Conservation (phyloP, 225 moss, liverwort and hornwort genomes). For the Marchantia paleacea region DNA sequence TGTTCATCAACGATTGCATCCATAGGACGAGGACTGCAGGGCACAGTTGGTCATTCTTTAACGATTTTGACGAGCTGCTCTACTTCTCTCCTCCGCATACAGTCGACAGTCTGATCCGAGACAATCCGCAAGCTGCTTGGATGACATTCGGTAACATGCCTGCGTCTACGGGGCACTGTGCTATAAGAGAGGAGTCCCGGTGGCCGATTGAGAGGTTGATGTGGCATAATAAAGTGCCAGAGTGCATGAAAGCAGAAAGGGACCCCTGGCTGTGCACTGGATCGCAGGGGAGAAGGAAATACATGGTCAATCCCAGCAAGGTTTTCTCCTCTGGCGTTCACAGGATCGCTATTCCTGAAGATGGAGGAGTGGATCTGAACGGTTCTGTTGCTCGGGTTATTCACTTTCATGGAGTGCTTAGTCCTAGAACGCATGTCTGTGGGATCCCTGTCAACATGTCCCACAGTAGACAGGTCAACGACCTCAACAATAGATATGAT, state of each 20-base stretch:
- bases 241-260: slow-evolving; percentile 17
- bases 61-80: slow-evolving; percentile 59
- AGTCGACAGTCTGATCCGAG: slow-evolving; percentile 36
- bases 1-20: slow-evolving; percentile 63
- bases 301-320: slow-evolving; percentile 60
- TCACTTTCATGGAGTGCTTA: slow-evolving; percentile 26
- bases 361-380: slow-evolving; percentile 22
- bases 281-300: slow-evolving; percentile 60
- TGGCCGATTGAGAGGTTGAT: slow-evolving; percentile 47
- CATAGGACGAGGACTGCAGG: slow-evolving; percentile 43
- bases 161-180: slow-evolving; percentile 37
- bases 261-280: slow-evolving; percentile 61
- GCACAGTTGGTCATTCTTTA: slow-evolving; percentile 42
- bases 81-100: slow-evolving; percentile 41
- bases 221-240: slow-evolving; percentile 37
- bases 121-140: slow-evolving; percentile 40
- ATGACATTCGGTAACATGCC: slow-evolving; percentile 49
- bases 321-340: slow-evolving; percentile 34
- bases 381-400: slow-evolving; percentile 15
- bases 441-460: slow-evolving; percentile 7
- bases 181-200: neutral
- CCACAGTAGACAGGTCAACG: neutral
- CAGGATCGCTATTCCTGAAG: neutral
- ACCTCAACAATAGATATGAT: neutral
- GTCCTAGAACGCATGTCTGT: neutral